Percentiles rank a stretch among this genome's conserved stretches.
These are phyloP conservation scores for Neurospora discreta DNA, from an alignment of 495 filamentous ascomycete genomes.

Conservation along the genomic window DNA sequence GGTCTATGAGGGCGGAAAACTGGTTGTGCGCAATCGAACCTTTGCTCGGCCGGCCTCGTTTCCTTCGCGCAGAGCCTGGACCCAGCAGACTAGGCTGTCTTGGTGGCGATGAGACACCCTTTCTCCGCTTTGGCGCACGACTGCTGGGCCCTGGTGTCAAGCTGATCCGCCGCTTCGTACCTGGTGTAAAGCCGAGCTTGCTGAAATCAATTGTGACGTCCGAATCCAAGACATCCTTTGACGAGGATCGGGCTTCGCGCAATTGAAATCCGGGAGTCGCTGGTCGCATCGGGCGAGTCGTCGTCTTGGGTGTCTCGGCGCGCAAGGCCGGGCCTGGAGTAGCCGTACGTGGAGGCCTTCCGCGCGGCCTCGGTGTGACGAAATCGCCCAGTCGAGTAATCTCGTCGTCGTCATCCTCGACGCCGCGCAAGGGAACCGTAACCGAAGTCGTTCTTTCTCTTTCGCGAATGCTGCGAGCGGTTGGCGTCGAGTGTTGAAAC, in stretches of 20 bases:
- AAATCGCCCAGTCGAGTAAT: slow-evolving; percentile 17
- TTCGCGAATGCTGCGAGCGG: slow-evolving; percentile 8
- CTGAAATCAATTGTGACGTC: slow-evolving; percentile 8
- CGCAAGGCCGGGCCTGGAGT: slow-evolving; percentile 18
- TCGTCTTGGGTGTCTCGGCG: slow-evolving; percentile 1
- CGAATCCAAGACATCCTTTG: slow-evolving; percentile 9
- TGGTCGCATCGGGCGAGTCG: slow-evolving; percentile 30
- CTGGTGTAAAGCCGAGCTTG: neutral
- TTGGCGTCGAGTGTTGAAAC: slow-evolving; percentile 28
- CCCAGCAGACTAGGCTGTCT: slow-evolving; percentile 8
- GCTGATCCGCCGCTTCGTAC: slow-evolving; percentile 1
- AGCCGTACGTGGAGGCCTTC: slow-evolving; percentile 26
- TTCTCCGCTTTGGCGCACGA: slow-evolving; percentile 19
- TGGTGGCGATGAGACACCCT: slow-evolving; percentile 3
- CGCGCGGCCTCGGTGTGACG: slow-evolving; percentile 23
- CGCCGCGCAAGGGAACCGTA: slow-evolving; percentile 39
- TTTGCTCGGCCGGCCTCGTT: slow-evolving; percentile 23
- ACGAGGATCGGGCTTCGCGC: slow-evolving; percentile 1
- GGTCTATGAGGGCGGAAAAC: slow-evolving; percentile 4
- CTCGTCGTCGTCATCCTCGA: slow-evolving; percentile 25
- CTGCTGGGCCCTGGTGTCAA: slow-evolving; percentile 11
- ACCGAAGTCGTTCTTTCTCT: slow-evolving; percentile 27
- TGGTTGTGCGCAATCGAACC: slow-evolving; percentile 8
- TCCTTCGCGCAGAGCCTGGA: slow-evolving; percentile 13
- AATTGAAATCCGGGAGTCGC: slow-evolving; percentile 23